These are phyloP conservation scores for Pezicula neosporulosa DNA, from an alignment of 2,329 filamentous ascomycete species.

Conservation along the genomic window DNA sequence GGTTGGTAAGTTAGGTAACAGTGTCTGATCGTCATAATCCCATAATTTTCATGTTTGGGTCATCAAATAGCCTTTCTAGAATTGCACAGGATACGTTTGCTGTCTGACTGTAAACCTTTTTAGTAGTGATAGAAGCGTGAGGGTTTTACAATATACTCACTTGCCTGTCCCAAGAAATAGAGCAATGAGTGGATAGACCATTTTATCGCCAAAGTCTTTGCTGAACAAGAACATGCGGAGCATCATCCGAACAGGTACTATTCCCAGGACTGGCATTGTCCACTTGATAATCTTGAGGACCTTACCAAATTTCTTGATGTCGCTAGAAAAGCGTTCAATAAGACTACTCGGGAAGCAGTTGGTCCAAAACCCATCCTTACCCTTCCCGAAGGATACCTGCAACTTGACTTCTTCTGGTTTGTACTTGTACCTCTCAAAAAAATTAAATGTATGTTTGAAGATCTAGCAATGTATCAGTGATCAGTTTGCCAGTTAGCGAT, in stretches of 20 bases:
- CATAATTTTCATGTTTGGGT: slow-evolving; percentile 56
- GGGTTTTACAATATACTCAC: neutral
- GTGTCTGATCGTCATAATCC: slow-evolving; percentile 51
- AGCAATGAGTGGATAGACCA: slow-evolving; percentile 69
- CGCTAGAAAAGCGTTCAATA: slow-evolving; percentile 49
- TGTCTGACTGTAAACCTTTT: slow-evolving; percentile 53
- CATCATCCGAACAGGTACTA: slow-evolving; percentile 61
- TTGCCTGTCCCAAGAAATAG: slow-evolving; percentile 65
- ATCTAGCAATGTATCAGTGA: slow-evolving; percentile 37
- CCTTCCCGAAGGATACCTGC: slow-evolving; percentile 62
- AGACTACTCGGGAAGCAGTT: slow-evolving; percentile 61
- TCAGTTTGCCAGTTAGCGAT: no score
- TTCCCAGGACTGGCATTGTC: slow-evolving; percentile 56
- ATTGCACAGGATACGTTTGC: slow-evolving; percentile 68
- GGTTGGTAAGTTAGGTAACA: slow-evolving; percentile 55
- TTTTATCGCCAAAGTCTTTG: slow-evolving; percentile 66
- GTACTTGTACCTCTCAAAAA: slow-evolving; percentile 55
- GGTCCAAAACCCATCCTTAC: slow-evolving; percentile 56
- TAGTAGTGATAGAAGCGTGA: neutral
- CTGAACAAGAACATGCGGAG: slow-evolving; percentile 67
- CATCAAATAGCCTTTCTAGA: slow-evolving; percentile 56
- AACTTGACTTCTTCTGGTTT: slow-evolving; percentile 55
- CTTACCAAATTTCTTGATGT: slow-evolving; percentile 52
- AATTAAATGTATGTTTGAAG: slow-evolving; percentile 65
- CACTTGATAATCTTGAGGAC: slow-evolving; percentile 55